Evolutionary conservation across 2,329 filamentous ascomycete species (phyloP).

Genomic region (Pseudopithomyces chartarum): DNA sequence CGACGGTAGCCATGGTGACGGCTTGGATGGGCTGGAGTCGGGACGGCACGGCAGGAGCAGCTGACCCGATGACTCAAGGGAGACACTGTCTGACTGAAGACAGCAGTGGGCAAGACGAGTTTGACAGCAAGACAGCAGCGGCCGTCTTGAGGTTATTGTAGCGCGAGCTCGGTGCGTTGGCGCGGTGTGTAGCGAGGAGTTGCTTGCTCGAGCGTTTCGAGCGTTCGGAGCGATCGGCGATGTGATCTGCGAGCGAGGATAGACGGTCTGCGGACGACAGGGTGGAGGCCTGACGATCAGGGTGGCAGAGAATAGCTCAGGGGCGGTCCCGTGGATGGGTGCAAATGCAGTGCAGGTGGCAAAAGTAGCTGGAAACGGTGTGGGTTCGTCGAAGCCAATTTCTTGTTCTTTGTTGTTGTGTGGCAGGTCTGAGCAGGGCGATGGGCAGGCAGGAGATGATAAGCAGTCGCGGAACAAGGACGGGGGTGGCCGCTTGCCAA

Average conservation of each 20-base stretch:
- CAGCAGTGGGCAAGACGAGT: slow-evolving; percentile 16
- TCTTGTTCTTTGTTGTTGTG: slow-evolving; percentile 12
- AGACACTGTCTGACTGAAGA: slow-evolving; percentile 27
- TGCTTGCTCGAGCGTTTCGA: slow-evolving; percentile 31
- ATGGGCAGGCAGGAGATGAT: slow-evolving; percentile 14
- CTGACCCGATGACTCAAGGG: slow-evolving; percentile 39
- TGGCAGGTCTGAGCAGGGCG: slow-evolving; percentile 5
- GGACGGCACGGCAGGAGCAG: slow-evolving; percentile 19
- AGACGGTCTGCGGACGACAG: slow-evolving; percentile 20
- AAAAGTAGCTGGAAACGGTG: neutral
- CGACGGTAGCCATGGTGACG: slow-evolving; percentile 43
- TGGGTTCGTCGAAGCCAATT: neutral
- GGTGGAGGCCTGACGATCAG: slow-evolving; percentile 11
- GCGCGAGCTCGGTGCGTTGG: slow-evolving; percentile 19
- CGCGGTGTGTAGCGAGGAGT: slow-evolving; percentile 33
- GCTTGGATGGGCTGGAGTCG: slow-evolving; percentile 12
- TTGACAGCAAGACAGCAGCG: slow-evolving; percentile 22
- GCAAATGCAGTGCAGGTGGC: neutral
- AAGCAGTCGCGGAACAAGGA: slow-evolving; percentile 1
- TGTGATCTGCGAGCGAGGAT: slow-evolving; percentile 36
- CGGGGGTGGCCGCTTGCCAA: neutral
- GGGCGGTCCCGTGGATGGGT: neutral
- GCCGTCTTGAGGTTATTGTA: slow-evolving; percentile 23
- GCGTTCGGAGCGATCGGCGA: slow-evolving; percentile 42
- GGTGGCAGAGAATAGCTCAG: neutral